Percentiles rank a stretch among this genome's conserved stretches.
Evolutionary conservation across 257 asterid species (phyloP).

Genomic region (Forsythia viridissima): DNA sequence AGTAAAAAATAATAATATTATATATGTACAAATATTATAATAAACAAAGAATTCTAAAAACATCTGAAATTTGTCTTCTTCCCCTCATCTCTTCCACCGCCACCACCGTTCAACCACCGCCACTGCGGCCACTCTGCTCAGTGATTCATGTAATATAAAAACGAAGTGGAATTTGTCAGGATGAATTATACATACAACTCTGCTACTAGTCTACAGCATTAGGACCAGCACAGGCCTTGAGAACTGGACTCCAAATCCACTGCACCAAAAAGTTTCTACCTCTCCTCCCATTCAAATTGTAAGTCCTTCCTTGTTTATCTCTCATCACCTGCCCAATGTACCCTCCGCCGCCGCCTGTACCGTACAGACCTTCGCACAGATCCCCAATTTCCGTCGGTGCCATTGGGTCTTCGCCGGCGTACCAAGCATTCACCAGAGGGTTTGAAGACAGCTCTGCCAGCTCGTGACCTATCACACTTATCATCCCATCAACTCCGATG

Average conservation of each 20-base stretch:
- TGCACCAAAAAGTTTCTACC: slow-evolving; percentile 77
- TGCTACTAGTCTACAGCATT: slow-evolving; percentile 57
- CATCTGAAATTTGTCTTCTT: neutral
- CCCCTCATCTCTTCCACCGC: neutral
- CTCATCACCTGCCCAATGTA: slow-evolving; percentile 72
- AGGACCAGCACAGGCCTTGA: slow-evolving; percentile 90
- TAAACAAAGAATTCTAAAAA: neutral
- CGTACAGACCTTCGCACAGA: slow-evolving; percentile 89
- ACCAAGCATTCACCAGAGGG: slow-evolving; percentile 97
- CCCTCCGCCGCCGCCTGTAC: slow-evolving; percentile 93
- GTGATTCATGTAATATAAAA: neutral
- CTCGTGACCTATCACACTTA: slow-evolving; percentile 89
- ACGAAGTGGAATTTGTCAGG: too few species aligned
- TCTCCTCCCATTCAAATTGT: slow-evolving; percentile 70
- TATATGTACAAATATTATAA: neutral
- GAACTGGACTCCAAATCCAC: slow-evolving; percentile 80
- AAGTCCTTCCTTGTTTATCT: slow-evolving; percentile 62
- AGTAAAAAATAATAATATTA: neutral
- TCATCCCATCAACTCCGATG: slow-evolving; percentile 84
- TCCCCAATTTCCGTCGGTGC: slow-evolving; percentile 94
- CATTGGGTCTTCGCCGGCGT: slow-evolving; percentile 93
- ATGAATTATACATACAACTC: neutral
- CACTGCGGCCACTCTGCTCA: neutral
- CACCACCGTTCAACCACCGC: neutral
- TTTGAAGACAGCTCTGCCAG: slow-evolving; percentile 89